Evolutionary conservation across 768 basidiomycete species (phyloP).

Genomic region (Megacollybia marginata): DNA sequence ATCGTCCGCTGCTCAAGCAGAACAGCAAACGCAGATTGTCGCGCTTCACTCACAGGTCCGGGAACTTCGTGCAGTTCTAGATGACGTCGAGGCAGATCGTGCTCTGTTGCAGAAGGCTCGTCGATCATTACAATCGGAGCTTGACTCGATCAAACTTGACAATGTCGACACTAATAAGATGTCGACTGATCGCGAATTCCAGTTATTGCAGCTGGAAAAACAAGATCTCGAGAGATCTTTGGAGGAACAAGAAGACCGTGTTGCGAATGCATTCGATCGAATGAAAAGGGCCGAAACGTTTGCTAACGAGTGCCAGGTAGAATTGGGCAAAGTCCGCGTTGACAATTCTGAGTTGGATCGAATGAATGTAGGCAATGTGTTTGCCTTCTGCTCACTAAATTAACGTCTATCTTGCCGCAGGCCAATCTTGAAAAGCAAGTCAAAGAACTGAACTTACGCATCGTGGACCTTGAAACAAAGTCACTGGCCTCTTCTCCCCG

Average conservation of each 20-base stretch:
- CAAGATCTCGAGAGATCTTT: slow-evolving; percentile 73
- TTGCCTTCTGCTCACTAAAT: slow-evolving; percentile 1
- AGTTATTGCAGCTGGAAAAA: slow-evolving; percentile 70
- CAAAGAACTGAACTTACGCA: slow-evolving; percentile 76
- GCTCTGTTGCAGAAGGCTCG: slow-evolving; percentile 76
- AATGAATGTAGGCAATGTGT: slow-evolving; percentile 46
- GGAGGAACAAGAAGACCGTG: slow-evolving; percentile 73
- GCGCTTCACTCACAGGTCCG: slow-evolving; percentile 81
- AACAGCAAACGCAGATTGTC: slow-evolving; percentile 81
- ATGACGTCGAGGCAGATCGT: slow-evolving; percentile 81
- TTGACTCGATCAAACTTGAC: slow-evolving; percentile 76
- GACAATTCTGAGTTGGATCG: slow-evolving; percentile 79
- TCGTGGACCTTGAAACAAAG: slow-evolving; percentile 77
- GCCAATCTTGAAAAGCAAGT: slow-evolving; percentile 79
- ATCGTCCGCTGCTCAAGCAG: slow-evolving; percentile 61
- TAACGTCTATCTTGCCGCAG: slow-evolving; percentile 27
- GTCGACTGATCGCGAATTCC: slow-evolving; percentile 66
- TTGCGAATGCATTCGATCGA: slow-evolving; percentile 61
- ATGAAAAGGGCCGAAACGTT: slow-evolving; percentile 78
- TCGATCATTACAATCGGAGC: slow-evolving; percentile 69
- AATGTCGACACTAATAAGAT: slow-evolving; percentile 62
- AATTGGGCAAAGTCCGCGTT: slow-evolving; percentile 68
- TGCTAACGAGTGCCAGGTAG: slow-evolving; percentile 68
- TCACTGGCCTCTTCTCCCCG: slow-evolving; percentile 63
- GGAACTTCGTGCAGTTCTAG: slow-evolving; percentile 71